These are phyloP conservation scores for Oryza coarctata DNA, from an alignment of 176 grass and related monocot genomes.

Conservation along the genomic window DNA sequence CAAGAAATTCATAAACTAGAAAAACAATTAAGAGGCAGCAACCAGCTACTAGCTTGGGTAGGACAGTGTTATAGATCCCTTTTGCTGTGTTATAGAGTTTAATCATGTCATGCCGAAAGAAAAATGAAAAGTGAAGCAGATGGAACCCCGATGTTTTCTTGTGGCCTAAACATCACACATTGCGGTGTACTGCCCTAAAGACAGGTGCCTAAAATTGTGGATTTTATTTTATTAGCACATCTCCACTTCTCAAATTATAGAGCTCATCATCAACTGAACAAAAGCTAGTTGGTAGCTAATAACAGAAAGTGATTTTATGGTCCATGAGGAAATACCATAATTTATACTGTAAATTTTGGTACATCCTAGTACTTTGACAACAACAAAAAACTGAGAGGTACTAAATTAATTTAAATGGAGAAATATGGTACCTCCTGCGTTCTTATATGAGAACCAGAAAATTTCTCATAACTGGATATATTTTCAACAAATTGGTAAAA, in stretches of 20 bases:
- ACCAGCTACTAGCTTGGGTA: not conserved
- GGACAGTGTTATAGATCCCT: not conserved
- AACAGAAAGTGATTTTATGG: not conserved
- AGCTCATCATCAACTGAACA: not conserved
- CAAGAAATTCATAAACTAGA: not conserved
- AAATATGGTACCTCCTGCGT: no score
- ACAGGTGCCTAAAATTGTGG: constrained; percentile 11
- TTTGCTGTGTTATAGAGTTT: not conserved
- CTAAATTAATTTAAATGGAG: no score
- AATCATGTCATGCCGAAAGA: constrained; percentile 1
- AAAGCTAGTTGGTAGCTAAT: not conserved
- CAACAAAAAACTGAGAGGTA: no score
- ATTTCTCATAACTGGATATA: no score
- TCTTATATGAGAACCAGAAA: no score
- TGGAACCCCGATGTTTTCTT: not conserved
- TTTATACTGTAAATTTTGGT: no score
- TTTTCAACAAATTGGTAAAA: no score
- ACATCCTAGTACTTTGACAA: no score
- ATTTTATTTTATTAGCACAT: not conserved
- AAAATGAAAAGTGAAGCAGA: not conserved
- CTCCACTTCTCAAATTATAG: not conserved
- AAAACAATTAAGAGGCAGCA: not conserved
- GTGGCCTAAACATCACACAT: not conserved
- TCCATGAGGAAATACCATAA: no score
- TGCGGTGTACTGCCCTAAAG: not conserved